A percentile compares a stretch with the other conserved stretches of the same genome.
These are phyloP conservation scores for Epichloe hybrida DNA, from an alignment of 2,329 filamentous ascomycete genomes.

Conservation along the genomic window DNA sequence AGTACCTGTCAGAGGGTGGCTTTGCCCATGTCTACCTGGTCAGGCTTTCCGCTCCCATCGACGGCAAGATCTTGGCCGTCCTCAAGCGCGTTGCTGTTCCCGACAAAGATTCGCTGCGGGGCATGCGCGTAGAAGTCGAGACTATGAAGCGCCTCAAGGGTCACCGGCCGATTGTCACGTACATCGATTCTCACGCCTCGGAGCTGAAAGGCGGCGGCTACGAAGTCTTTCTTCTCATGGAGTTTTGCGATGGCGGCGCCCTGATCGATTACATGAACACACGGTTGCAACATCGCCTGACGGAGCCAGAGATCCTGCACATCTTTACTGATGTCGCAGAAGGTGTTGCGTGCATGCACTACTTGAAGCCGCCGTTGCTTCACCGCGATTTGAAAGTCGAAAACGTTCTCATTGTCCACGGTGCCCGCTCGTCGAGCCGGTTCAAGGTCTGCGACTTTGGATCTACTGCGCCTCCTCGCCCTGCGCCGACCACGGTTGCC, in stretches of 20 bases:
- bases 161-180: conserved; percentile 90
- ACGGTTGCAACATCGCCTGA: conserved; percentile 84
- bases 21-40: conserved; percentile 98
- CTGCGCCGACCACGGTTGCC: conserved; percentile 71
- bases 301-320: conserved; percentile 91
- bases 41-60: conserved; percentile 63
- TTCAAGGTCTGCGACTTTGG: conserved; percentile 99
- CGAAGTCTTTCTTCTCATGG: conserved; percentile 97
- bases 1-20: conserved; percentile 94
- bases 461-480: conserved; percentile 69
- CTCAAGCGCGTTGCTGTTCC: conserved; percentile 92
- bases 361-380: conserved; percentile 82
- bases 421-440: conserved; percentile 48
- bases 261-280: conserved; percentile 99
- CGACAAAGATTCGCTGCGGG: conserved; percentile 84
- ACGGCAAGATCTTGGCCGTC: conserved; percentile 70
- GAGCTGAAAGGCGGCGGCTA: conserved; percentile 87
- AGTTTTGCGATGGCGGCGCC: conserved; percentile 87
- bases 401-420: conserved; percentile 78
- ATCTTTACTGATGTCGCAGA: conserved; percentile 95
- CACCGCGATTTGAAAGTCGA: conserved; percentile 96
- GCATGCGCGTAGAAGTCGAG: conserved; percentile 97
- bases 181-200: conserved; percentile 95
- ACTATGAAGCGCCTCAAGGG: conserved; percentile 99
- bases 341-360: conserved; percentile 97